A percentile compares a stretch with the other conserved stretches of the same genome.
phyloP scores from a whole-genome alignment of 1,284 basidiomycete species.

The Leccinum cinnamomeum region DNA sequence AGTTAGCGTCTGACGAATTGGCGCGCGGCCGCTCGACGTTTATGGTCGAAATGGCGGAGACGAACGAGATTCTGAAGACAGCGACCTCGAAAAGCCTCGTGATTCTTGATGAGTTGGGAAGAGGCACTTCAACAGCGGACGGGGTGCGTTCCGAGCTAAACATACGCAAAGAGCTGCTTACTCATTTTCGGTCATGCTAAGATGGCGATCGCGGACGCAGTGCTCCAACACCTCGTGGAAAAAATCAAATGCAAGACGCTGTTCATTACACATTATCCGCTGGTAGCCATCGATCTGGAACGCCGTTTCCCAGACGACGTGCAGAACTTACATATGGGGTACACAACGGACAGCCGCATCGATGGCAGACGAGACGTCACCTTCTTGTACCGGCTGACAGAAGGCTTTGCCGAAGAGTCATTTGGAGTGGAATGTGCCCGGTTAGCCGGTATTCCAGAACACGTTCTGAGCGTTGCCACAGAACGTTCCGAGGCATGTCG shows the following conservation, averaged over 20 bases:
- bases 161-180: background rate
- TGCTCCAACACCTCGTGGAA: constrained; percentile 71
- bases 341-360: constrained; percentile 60
- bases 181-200: constrained; percentile 31
- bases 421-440: constrained; percentile 91
- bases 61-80: constrained; percentile 81
- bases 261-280: constrained; percentile 95
- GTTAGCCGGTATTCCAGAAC: constrained; percentile 76
- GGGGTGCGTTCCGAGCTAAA: constrained; percentile 54
- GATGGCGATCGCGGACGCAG: constrained; percentile 84
- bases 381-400: constrained; percentile 77
- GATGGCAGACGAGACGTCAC: constrained; percentile 78
- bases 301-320: constrained; percentile 56
- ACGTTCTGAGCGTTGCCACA: constrained; percentile 61
- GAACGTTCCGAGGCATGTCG: constrained; percentile 59
- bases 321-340: constrained; percentile 86
- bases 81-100: constrained; percentile 77
- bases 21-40: constrained; percentile 86
- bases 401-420: constrained; percentile 75
- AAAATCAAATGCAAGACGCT: constrained; percentile 73
- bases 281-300: constrained; percentile 61
- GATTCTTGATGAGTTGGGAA: constrained; percentile 83
- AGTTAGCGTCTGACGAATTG: constrained; percentile 81
- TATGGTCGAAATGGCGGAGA: constrained; percentile 96
- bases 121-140: constrained; percentile 84